A percentile compares a stretch with the other conserved stretches of the same genome.
These are phyloP conservation scores for Perkinsus chesapeaki DNA, from an alignment of 169 alveolate genomes.

Conservation along the genomic window DNA sequence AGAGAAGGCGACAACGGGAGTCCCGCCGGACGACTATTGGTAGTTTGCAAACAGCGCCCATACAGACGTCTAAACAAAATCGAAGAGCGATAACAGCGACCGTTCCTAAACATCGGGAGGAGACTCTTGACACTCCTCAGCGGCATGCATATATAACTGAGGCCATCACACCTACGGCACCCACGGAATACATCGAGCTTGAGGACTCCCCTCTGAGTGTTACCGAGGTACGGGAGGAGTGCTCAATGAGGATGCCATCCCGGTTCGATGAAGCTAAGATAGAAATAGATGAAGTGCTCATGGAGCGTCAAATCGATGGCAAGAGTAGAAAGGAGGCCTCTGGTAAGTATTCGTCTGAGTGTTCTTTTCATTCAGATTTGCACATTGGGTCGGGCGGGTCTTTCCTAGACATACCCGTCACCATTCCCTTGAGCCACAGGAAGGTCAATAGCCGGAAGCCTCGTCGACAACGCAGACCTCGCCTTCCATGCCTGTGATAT, in stretches of 20 bases:
- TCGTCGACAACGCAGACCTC: not conserved
- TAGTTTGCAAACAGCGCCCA: too few species aligned
- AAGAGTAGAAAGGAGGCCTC: not conserved
- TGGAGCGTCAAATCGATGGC: not conserved
- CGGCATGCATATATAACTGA: not conserved
- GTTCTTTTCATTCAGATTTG: not conserved
- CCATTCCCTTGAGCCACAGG: not conserved
- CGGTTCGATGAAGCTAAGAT: too few species aligned
- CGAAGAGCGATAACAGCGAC: too few species aligned
- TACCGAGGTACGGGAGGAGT: not conserved
- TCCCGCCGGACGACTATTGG: too few species aligned
- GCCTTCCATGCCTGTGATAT: not conserved
- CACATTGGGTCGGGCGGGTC: not conserved
- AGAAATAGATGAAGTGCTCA: too few species aligned
- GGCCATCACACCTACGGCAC: not conserved
- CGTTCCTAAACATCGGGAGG: too few species aligned
- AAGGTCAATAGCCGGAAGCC: not conserved
- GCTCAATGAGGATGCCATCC: not conserved
- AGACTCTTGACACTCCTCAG: too few species aligned
- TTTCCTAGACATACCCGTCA: not conserved
- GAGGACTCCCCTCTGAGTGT: not conserved
- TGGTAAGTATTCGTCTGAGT: not conserved
- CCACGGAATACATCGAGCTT: not conserved
- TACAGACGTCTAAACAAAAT: too few species aligned
- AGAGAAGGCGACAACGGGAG: not conserved